These are phyloP conservation scores for Pichia sp. DNA, from an alignment of 1,139 yeast species.

Conservation along the genomic window DNA sequence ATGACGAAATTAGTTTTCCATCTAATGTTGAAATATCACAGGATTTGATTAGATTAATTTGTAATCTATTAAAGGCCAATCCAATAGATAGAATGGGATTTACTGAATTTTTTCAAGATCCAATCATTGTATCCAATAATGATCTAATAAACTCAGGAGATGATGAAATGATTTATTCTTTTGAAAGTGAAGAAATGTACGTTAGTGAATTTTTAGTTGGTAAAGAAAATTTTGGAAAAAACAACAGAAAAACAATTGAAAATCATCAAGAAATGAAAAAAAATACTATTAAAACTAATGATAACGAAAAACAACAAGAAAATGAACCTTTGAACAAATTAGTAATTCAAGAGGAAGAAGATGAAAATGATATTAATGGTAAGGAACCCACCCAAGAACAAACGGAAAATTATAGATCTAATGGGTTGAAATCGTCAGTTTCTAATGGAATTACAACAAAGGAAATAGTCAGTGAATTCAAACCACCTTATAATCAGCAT, in stretches of 20 bases:
- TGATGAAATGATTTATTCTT: conserved; percentile 59
- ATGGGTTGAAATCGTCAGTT: conserved; percentile 2
- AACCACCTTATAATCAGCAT: conserved; percentile 30
- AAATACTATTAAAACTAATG: conserved; percentile 2
- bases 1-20: conserved; percentile 75
- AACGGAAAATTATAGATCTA: background rate
- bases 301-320: background rate
- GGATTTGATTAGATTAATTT: conserved; percentile 62
- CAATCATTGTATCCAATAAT: conserved; percentile 40
- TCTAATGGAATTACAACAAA: conserved; percentile 5
- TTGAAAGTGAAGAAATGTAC: conserved; percentile 69
- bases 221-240: conserved; percentile 4
- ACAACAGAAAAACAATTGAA: background rate
- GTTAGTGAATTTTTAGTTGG: conserved; percentile 65
- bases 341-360: conserved; percentile 11
- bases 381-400: background rate
- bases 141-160: conserved; percentile 37
- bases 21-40: conserved; percentile 51
- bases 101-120: conserved; percentile 73
- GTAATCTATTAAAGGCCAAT: conserved; percentile 69
- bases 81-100: conserved; percentile 87
- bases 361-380: conserved; percentile 9
- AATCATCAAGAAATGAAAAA: background rate
- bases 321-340: conserved; percentile 16
- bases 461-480: conserved; percentile 34